These are phyloP conservation scores for Nannochloropsis oceanica DNA, from an alignment of 108 stramenopile species.

Conservation along the genomic window DNA sequence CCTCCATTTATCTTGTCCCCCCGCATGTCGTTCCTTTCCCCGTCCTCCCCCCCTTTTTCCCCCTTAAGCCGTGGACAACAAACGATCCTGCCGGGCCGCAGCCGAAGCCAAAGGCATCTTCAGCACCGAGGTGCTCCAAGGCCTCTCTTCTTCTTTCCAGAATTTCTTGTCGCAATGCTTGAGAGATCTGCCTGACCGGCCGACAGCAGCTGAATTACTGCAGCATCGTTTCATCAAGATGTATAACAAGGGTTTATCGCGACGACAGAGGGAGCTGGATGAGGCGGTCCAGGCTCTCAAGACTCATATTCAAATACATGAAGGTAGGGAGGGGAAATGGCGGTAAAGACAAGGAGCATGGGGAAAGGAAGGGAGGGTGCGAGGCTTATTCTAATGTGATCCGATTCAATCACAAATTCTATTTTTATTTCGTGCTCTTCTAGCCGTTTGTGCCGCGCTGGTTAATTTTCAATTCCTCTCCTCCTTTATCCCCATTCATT, in stretches of 20 bases:
- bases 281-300: neutral
- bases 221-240: neutral
- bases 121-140: neutral
- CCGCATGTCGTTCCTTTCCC: neutral
- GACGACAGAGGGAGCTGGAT: neutral
- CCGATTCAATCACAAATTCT: no score
- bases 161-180: neutral
- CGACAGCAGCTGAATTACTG: neutral
- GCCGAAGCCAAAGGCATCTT: neutral
- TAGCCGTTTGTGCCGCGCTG: no score
- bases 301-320: neutral
- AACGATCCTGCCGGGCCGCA: neutral
- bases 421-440: no score
- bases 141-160: neutral
- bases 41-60: neutral
- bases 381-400: no score
- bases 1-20: no score
- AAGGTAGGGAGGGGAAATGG: neutral
- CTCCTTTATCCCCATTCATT: neutral
- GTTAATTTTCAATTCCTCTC: neutral
- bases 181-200: neutral
- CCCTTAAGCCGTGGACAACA: neutral
- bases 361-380: neutral
- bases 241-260: neutral
- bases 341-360: neutral